These are phyloP conservation scores for Annulohypoxylon truncatum DNA, from an alignment of 2,329 filamentous ascomycete species.

Conservation along the genomic window DNA sequence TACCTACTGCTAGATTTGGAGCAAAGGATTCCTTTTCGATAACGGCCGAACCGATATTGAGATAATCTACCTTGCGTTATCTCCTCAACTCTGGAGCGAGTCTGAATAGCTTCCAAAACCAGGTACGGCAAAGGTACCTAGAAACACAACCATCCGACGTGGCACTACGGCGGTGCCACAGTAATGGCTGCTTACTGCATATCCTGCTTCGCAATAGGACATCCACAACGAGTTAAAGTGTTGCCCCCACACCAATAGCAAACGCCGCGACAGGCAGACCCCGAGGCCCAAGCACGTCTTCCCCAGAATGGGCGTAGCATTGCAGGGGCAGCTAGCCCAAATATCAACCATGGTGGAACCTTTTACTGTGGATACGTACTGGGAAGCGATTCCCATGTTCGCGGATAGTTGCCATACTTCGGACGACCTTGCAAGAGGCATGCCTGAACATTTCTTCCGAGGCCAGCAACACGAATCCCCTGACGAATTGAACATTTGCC, in stretches of 20 bases:
- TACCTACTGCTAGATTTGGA: constrained; percentile 15
- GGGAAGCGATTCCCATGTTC: constrained; percentile 45
- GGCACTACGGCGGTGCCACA: constrained; percentile 30
- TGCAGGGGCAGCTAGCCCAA: constrained; percentile 38
- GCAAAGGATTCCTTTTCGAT: constrained; percentile 11
- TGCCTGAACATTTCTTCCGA: constrained; percentile 18
- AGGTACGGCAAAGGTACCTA: constrained; percentile 16
- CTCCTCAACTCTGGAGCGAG: constrained; percentile 5
- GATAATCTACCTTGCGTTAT: constrained; percentile 15
- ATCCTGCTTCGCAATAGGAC: constrained; percentile 32
- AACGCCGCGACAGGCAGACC: constrained; percentile 38
- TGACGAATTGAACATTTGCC: constrained; percentile 27
- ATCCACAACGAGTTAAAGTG: constrained; percentile 25
- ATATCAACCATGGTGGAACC: constrained; percentile 37
- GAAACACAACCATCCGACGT: constrained; percentile 26
- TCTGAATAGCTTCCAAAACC: constrained; percentile 29
- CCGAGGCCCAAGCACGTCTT: constrained; percentile 36
- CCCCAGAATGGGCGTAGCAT: constrained; percentile 39
- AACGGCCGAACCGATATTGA: constrained; percentile 10
- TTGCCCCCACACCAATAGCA: constrained; percentile 38
- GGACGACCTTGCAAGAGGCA: constrained; percentile 39
- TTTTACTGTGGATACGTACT: constrained; percentile 21
- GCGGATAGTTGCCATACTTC: constrained; percentile 46
- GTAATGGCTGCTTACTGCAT: constrained; percentile 42
- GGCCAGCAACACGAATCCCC: constrained; percentile 1